These are phyloP conservation scores for Lipomyces japonicus DNA, from an alignment of 805 yeast genomes.

Conservation along the genomic window DNA sequence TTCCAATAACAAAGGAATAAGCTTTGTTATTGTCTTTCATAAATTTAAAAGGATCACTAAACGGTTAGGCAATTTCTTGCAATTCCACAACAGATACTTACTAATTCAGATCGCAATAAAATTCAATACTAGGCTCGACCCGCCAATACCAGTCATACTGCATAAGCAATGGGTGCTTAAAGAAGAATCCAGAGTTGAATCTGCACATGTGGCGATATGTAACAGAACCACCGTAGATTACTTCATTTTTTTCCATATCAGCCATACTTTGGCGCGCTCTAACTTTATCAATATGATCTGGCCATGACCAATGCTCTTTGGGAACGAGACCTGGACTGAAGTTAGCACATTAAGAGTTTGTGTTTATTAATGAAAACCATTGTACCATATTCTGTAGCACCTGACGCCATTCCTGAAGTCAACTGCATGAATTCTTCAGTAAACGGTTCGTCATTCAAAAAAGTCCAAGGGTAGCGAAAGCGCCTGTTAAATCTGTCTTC, in stretches of 20 bases:
- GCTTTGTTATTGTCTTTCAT: conserved; percentile 71
- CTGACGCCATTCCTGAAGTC: conserved; percentile 67
- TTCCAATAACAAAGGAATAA: conserved; percentile 72
- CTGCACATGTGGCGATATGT: conserved; percentile 91
- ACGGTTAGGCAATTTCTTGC: background rate
- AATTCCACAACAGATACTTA: conserved; percentile 3
- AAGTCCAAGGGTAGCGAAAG: conserved; percentile 91
- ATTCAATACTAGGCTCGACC: conserved; percentile 80
- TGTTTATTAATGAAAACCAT: background rate
- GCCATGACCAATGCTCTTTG: conserved; percentile 83
- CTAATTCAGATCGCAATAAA: conserved; percentile 65
- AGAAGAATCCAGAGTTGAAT: conserved; percentile 86
- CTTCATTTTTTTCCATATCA: conserved; percentile 48
- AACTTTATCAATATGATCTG: conserved; percentile 72
- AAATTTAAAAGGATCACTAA: conserved; percentile 67
- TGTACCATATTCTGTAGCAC: conserved; percentile 67
- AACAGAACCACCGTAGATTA: conserved; percentile 63
- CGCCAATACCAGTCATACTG: conserved; percentile 94
- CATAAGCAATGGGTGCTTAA: conserved; percentile 65
- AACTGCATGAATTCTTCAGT: conserved; percentile 71
- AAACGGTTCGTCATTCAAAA: conserved; percentile 83
- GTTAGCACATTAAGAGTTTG: background rate
- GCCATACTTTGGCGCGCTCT: conserved; percentile 57
- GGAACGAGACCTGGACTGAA: conserved; percentile 48
- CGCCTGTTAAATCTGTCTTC: conserved; percentile 86